Evolutionary conservation across 768 basidiomycete genomes (phyloP).

Genomic region (Mycena kentingensis): DNA sequence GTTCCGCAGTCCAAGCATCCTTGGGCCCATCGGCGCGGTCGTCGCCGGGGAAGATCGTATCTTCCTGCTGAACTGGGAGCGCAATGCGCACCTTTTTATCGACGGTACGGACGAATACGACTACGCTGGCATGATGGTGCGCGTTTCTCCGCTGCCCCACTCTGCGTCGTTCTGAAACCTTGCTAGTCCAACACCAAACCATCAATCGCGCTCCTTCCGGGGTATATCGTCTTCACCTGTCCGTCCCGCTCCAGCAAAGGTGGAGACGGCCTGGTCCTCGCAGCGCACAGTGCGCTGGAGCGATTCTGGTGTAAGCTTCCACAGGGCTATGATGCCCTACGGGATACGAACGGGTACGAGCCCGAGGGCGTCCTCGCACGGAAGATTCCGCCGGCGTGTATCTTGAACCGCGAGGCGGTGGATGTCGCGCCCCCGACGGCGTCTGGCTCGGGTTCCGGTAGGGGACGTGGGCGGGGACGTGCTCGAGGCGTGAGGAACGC

Average conservation of each 20-base stretch:
- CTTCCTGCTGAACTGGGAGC: background rate
- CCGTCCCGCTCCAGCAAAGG: background rate
- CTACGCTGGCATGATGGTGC: background rate
- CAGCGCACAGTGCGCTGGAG: background rate
- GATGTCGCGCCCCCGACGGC: background rate
- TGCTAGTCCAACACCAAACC: background rate
- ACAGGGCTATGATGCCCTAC: background rate
- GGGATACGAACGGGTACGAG: background rate
- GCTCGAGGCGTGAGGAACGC: background rate
- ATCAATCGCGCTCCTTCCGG: background rate
- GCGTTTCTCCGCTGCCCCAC: background rate
- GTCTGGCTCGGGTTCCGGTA: background rate
- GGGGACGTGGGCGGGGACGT: background rate
- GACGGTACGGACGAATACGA: background rate
- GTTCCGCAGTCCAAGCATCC: background rate
- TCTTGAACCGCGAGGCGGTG: background rate
- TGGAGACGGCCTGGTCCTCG: background rate
- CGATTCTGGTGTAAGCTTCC: background rate
- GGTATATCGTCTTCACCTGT: background rate
- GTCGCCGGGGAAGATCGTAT: background rate
- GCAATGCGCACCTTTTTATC: background rate
- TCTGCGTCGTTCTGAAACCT: background rate
- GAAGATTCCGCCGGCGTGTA: background rate
- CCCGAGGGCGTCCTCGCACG: background rate
- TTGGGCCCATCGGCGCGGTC: background rate